Percentiles rank a stretch among this genome's conserved stretches.
phyloP scores from a whole-genome alignment of 768 basidiomycete genomes.

The Phaffia australis region DNA sequence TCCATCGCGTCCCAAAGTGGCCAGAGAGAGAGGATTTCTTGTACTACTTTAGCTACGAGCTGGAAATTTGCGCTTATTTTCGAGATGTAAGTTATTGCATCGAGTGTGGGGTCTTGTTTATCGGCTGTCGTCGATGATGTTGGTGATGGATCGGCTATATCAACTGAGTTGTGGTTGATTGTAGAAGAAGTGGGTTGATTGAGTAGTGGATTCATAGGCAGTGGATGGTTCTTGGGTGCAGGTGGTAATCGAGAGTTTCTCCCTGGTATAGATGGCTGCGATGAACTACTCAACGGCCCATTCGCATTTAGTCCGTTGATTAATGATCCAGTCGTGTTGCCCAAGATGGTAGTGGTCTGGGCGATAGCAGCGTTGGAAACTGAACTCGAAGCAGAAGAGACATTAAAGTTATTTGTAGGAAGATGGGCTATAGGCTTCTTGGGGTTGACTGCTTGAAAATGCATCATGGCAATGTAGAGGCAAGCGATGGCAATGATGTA shows the following conservation, averaged over 20 bases:
- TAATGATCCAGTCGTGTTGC: constrained; percentile 26
- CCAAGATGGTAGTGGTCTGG: constrained; percentile 17
- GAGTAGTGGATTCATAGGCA: constrained; percentile 20
- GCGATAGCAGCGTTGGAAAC: constrained; percentile 33
- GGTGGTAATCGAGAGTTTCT: constrained; percentile 5
- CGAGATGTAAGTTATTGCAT: constrained; percentile 71
- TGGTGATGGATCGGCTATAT: constrained; percentile 30
- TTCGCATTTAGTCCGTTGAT: too few species aligned
- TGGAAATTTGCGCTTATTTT: constrained; percentile 74
- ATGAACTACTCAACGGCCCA: constrained; percentile 31
- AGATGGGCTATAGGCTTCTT: constrained; percentile 46
- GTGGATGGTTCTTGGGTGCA: constrained; percentile 20
- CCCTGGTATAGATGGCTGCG: neutral
- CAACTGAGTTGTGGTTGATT: constrained; percentile 31
- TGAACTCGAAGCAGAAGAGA: constrained; percentile 23
- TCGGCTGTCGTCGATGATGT: constrained; percentile 34
- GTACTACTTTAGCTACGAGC: constrained; percentile 68
- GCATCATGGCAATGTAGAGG: constrained; percentile 58
- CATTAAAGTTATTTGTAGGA: constrained; percentile 48
- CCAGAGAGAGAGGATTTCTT: constrained; percentile 84
- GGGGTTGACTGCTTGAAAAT: constrained; percentile 19
- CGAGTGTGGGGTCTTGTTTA: constrained; percentile 31
- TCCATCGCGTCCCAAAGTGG: constrained; percentile 77
- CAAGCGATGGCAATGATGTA: constrained; percentile 87
- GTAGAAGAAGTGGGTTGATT: constrained; percentile 29